Conservation (phyloP, 1,284 basidiomycete species). For the Pseudomicrostroma phylloplanum region DNA sequence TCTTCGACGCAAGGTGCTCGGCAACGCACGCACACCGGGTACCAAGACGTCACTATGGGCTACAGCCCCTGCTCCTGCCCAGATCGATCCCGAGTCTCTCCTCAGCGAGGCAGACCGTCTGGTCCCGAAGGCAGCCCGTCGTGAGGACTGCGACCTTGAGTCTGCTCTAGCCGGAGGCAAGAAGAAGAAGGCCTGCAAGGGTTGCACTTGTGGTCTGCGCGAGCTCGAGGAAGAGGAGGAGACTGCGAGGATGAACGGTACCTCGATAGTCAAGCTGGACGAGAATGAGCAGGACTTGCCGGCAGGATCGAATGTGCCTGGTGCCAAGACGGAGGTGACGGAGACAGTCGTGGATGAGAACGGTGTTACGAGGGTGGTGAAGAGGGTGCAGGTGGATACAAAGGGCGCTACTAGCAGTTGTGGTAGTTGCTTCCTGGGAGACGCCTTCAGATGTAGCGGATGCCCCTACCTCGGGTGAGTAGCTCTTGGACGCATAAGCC, state of each 20-base stretch:
- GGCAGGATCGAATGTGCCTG: slow-evolving; percentile 7
- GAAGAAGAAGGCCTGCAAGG: slow-evolving; percentile 48
- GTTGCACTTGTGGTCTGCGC: slow-evolving; percentile 48
- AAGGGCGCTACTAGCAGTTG: slow-evolving; percentile 71
- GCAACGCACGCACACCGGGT: slow-evolving; percentile 6
- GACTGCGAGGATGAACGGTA: slow-evolving; percentile 12
- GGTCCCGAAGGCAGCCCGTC: slow-evolving; percentile 31
- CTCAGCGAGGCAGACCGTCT: slow-evolving; percentile 32
- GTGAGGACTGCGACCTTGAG: slow-evolving; percentile 46
- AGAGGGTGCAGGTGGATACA: slow-evolving; percentile 47
- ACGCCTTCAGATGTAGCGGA: slow-evolving; percentile 90
- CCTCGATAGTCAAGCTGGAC: slow-evolving; percentile 39
- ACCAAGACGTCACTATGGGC: slow-evolving; percentile 45
- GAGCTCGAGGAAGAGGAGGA: slow-evolving; percentile 48
- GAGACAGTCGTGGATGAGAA: slow-evolving; percentile 44
- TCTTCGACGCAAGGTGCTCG: slow-evolving; percentile 30
- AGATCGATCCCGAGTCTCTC: slow-evolving; percentile 38
- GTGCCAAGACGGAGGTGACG: slow-evolving; percentile 28
- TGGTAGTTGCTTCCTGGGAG: slow-evolving; percentile 95
- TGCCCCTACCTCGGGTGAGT: slow-evolving; percentile 75
- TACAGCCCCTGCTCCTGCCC: slow-evolving; percentile 25
- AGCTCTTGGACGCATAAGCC: slow-evolving; percentile 56
- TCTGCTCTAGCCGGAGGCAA: slow-evolving; percentile 25
- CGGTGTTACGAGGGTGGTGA: slow-evolving; percentile 43
- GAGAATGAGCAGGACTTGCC: slow-evolving; percentile 40